These are phyloP conservation scores for Elsinoe arachidis DNA, from an alignment of 2,329 filamentous ascomycete genomes.

Conservation along the genomic window DNA sequence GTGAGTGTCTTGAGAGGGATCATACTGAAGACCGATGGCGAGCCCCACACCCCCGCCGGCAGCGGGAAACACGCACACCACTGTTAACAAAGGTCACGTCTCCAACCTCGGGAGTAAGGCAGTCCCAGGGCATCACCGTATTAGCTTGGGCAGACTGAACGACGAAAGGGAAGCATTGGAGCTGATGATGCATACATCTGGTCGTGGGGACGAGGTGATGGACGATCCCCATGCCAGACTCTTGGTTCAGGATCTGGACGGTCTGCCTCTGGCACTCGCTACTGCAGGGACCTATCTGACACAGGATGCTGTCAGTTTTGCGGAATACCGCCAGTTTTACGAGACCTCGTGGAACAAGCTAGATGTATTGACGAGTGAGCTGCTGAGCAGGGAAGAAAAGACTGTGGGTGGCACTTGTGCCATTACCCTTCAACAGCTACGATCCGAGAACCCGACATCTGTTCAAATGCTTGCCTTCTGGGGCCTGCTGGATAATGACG, in stretches of 20 bases:
- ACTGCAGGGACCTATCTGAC: conserved; percentile 21
- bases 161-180: neutral
- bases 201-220: neutral
- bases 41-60: neutral
- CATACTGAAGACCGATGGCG: too few species aligned
- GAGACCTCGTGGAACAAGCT: conserved; percentile 11
- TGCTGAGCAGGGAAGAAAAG: conserved; percentile 12
- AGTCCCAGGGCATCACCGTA: neutral
- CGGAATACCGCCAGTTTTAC: conserved; percentile 14
- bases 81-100: neutral
- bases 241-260: conserved; percentile 22
- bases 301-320: conserved; percentile 13
- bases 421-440: conserved; percentile 25
- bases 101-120: neutral
- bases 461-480: conserved; percentile 25
- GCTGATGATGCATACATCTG: neutral
- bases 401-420: conserved; percentile 27
- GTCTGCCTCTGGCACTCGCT: conserved; percentile 23
- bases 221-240: neutral
- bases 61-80: neutral
- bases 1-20: too few species aligned
- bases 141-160: neutral
- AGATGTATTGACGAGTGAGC: neutral
- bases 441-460: conserved; percentile 18
- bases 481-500: conserved; percentile 23